A percentile compares a stretch with the other conserved stretches of the same genome.
Conservation (phyloP, 176 grass and related monocot species). For the Zea luxurians region DNA sequence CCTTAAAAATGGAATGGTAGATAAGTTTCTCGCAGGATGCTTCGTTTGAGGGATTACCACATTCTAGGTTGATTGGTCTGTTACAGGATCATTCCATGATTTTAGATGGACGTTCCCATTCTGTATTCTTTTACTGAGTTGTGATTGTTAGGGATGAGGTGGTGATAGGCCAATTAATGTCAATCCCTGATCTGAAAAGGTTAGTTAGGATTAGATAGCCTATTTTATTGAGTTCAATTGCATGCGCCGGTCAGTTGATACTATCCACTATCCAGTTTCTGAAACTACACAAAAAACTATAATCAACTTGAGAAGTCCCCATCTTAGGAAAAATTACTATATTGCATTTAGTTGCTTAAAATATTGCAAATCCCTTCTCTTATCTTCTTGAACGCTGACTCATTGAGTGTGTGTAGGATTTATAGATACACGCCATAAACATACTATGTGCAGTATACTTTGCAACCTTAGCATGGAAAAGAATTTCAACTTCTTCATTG, state of each 20-base stretch:
- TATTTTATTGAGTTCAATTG: not conserved
- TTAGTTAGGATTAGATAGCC: not conserved
- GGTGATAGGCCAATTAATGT: not conserved
- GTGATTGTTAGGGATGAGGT: constrained; percentile 4
- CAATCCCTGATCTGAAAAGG: not conserved
- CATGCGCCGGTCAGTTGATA: not conserved
- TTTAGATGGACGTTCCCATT: not conserved
- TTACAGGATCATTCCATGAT: not conserved
- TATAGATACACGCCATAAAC: not conserved
- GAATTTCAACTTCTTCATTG: not conserved
- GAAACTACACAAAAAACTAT: not conserved
- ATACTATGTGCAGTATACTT: not conserved
- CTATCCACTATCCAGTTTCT: not conserved
- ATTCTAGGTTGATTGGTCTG: not conserved
- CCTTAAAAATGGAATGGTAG: not conserved
- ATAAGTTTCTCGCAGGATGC: not conserved
- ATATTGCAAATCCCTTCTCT: not conserved
- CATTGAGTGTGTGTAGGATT: not conserved
- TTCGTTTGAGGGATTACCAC: not conserved
- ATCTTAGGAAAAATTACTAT: not conserved
- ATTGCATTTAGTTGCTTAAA: constrained; percentile 8
- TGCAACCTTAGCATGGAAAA: constrained; percentile 14
- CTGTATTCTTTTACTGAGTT: not conserved
- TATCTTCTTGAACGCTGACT: not conserved
- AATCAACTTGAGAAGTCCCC: not conserved